phyloP scores from a whole-genome alignment of 352 stramenopile species.

The Phytophthora tubulina region DNA sequence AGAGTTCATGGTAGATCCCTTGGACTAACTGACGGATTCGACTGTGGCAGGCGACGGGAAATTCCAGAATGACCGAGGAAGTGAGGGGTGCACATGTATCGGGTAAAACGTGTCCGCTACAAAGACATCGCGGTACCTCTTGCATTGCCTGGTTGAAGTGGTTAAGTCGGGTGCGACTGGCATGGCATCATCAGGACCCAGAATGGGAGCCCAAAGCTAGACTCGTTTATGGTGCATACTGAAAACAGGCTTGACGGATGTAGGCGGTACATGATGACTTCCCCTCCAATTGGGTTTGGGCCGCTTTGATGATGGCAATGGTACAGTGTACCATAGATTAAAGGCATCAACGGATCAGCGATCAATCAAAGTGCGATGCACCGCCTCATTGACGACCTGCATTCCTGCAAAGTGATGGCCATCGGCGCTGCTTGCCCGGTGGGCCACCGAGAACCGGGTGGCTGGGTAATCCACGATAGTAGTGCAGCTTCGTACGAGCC shows the following conservation, averaged over 20 bases:
- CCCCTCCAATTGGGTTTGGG: neutral
- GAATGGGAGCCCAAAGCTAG: slow-evolving; percentile 6
- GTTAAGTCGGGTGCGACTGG: neutral
- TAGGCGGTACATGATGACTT: slow-evolving; percentile 10
- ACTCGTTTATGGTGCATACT: neutral
- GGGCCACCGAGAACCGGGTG: too few species aligned
- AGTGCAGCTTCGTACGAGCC: too few species aligned
- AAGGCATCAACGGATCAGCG: slow-evolving; percentile 15
- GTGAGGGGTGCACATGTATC: slow-evolving; percentile 8
- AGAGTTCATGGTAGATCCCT: slow-evolving; percentile 18
- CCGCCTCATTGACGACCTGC: neutral
- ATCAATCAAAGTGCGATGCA: slow-evolving; percentile 11
- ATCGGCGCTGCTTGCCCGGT: too few species aligned
- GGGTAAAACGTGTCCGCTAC: slow-evolving; percentile 10
- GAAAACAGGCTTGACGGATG: neutral
- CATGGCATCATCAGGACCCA: slow-evolving; percentile 15
- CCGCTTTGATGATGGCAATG: slow-evolving; percentile 9
- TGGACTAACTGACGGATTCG: neutral
- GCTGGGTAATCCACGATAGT: too few species aligned
- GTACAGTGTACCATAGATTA: slow-evolving; percentile 1
- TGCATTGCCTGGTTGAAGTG: slow-evolving; percentile 5
- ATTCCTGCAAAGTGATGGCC: neutral
- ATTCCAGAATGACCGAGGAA: slow-evolving; percentile 19
- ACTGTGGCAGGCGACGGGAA: slow-evolving; percentile 8
- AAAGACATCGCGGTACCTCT: slow-evolving; percentile 14